Percentiles rank a stretch among this genome's conserved stretches.
Conservation (phyloP, 1,284 basidiomycete genomes). For the Ganoderma boninense region DNA sequence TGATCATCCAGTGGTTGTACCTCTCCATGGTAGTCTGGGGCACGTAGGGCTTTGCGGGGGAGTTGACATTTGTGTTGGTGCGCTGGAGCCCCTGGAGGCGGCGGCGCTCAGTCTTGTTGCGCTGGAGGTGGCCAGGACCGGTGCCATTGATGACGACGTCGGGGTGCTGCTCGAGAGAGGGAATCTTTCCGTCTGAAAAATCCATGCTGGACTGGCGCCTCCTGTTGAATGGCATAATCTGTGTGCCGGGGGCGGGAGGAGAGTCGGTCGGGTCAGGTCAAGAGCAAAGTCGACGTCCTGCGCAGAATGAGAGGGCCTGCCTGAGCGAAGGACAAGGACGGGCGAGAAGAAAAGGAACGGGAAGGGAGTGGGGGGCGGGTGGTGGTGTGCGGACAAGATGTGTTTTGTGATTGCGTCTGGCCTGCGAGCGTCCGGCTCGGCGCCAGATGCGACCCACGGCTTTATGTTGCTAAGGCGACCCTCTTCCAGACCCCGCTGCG, state of each 20-base stretch:
- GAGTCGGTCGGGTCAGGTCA: conserved; percentile 27
- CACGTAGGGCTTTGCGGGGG: conserved; percentile 42
- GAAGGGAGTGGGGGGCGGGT: conserved; percentile 25
- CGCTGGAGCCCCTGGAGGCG: conserved; percentile 84
- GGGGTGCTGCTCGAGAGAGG: conserved; percentile 60
- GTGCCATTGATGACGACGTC: conserved; percentile 48
- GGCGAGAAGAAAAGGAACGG: conserved; percentile 31
- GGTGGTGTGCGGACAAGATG: conserved; percentile 24
- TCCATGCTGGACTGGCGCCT: conserved; percentile 73
- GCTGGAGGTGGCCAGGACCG: conserved; percentile 60
- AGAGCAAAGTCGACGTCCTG: conserved; percentile 45
- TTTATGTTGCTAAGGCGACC: conserved; percentile 16
- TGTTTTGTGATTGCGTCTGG: conserved; percentile 28
- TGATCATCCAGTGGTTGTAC: conserved; percentile 87
- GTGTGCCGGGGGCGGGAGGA: conserved; percentile 11
- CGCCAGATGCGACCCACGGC: conserved; percentile 13
- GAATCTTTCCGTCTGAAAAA: conserved; percentile 70
- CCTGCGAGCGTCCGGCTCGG: not conserved
- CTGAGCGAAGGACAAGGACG: conserved; percentile 50
- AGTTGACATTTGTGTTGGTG: conserved; percentile 50
- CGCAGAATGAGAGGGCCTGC: conserved; percentile 55
- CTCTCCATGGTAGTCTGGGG: conserved; percentile 52
- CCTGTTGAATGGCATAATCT: conserved; percentile 33
- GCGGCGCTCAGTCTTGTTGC: conserved; percentile 82
- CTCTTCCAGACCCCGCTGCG: conserved; percentile 6